phyloP scores from a whole-genome alignment of 1,284 basidiomycete species.

The Fereydounia khargensis region DNA sequence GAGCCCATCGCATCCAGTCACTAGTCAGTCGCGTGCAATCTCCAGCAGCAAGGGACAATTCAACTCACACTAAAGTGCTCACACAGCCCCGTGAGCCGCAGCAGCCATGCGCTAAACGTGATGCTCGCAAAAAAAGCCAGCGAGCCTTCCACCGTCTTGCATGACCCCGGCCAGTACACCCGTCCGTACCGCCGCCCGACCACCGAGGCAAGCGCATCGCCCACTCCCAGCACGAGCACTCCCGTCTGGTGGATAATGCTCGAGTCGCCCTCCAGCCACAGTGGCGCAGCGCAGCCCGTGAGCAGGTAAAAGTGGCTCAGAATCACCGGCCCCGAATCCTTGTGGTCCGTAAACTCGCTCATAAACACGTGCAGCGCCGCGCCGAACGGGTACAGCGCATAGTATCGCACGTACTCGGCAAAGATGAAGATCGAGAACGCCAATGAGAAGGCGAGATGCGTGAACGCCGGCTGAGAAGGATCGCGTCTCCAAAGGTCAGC shows the following conservation, averaged over 20 bases:
- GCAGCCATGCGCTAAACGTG: constrained; percentile 67
- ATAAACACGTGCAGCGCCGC: constrained; percentile 92
- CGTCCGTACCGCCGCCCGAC: constrained; percentile 80
- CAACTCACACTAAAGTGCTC: constrained; percentile 31
- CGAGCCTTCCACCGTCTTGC: constrained; percentile 90
- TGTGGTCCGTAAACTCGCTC: constrained; percentile 87
- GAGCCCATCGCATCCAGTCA: too few species aligned
- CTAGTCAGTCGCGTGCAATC: not conserved
- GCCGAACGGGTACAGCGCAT: constrained; percentile 94
- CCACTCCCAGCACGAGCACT: constrained; percentile 82
- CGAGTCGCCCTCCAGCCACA: constrained; percentile 79
- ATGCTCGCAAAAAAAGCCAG: constrained; percentile 76
- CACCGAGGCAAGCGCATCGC: constrained; percentile 90
- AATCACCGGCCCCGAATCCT: constrained; percentile 93
- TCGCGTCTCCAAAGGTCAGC: not conserved
- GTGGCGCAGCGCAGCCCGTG: constrained; percentile 84
- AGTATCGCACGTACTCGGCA: constrained; percentile 67
- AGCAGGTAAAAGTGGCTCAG: constrained; percentile 95
- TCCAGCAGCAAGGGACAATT: not conserved
- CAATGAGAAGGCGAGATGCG: constrained; percentile 86
- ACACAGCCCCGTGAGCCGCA: constrained; percentile 67
- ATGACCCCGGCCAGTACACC: constrained; percentile 77
- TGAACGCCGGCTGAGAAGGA: constrained; percentile 78
- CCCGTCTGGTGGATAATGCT: constrained; percentile 71
- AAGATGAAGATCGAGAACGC: constrained; percentile 54